phyloP scores from a whole-genome alignment of 2,329 filamentous ascomycete genomes.

The Stemphylium beticola region DNA sequence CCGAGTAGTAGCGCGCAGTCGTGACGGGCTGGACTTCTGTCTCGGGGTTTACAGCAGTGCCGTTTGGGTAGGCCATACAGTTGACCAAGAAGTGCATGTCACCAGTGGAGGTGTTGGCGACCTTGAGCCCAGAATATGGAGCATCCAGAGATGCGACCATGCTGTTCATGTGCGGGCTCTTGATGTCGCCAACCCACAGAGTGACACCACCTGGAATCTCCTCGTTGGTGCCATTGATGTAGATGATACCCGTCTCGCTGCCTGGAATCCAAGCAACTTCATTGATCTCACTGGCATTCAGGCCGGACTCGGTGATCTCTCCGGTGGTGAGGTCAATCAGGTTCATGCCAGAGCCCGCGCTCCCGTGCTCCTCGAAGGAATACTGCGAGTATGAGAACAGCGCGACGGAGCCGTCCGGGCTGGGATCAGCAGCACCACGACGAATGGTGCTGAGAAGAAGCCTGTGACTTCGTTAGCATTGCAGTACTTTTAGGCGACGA shows the following conservation, averaged over 20 bases:
- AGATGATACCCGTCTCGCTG: constrained; percentile 61
- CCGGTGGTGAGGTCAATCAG: constrained; percentile 43
- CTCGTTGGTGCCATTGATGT: constrained; percentile 71
- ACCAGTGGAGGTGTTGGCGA: constrained; percentile 49
- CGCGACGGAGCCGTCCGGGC: constrained; percentile 66
- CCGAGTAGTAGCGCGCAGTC: constrained; percentile 73
- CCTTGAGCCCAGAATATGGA: constrained; percentile 57
- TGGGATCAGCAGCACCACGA: constrained; percentile 71
- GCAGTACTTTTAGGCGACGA: neutral
- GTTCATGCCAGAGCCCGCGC: constrained; percentile 56
- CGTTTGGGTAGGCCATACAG: constrained; percentile 70
- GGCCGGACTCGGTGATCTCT: constrained; percentile 39
- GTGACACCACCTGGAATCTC: constrained; percentile 45
- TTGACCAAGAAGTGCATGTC: constrained; percentile 57
- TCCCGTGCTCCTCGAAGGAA: constrained; percentile 75
- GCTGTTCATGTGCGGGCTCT: constrained; percentile 36
- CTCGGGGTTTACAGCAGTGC: constrained; percentile 71
- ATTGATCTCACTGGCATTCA: constrained; percentile 41
- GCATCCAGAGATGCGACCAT: constrained; percentile 52
- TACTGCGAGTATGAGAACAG: constrained; percentile 77
- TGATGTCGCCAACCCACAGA: constrained; percentile 45
- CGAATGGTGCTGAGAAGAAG: constrained; percentile 73
- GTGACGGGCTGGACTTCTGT: constrained; percentile 64
- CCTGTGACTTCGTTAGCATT: constrained; percentile 21
- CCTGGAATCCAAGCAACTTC: constrained; percentile 46